phyloP scores from a whole-genome alignment of 202 grass and related monocot genomes.

The Panicum hallii region DNA sequence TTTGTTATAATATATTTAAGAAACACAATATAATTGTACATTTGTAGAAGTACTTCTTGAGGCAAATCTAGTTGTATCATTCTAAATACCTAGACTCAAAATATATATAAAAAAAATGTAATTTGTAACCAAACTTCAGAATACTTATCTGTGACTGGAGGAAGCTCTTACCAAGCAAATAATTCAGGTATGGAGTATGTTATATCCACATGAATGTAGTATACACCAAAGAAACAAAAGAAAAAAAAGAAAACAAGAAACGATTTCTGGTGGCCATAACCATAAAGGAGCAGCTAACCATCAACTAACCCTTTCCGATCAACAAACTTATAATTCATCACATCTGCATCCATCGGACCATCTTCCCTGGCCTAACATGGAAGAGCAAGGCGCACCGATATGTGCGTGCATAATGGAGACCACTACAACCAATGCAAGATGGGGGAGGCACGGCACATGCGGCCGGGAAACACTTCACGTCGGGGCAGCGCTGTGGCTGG shows the following conservation, averaged over 20 bases:
- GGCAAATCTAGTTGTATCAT: background rate
- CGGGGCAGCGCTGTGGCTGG: slow-evolving; percentile 41
- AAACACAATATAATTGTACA: background rate
- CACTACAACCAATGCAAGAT: background rate
- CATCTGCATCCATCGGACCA: background rate
- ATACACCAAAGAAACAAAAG: background rate
- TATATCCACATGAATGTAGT: background rate
- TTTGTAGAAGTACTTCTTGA: background rate
- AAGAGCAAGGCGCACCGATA: slow-evolving; percentile 24
- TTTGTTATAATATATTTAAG: background rate
- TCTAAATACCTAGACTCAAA: background rate
- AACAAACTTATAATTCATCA: slow-evolving; percentile 48
- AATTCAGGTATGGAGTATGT: background rate
- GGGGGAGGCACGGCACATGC: slow-evolving; percentile 53
- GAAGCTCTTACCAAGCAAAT: background rate
- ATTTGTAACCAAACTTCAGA: background rate
- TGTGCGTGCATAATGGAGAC: slow-evolving; percentile 41
- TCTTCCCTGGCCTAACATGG: slow-evolving; percentile 40
- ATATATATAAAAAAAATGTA: background rate
- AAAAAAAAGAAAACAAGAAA: background rate
- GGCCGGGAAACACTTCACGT: background rate
- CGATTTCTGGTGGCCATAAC: slow-evolving; percentile 28
- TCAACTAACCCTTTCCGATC: background rate
- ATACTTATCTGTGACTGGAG: background rate
- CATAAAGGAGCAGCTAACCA: background rate